Evolutionary conservation across 2,329 filamentous ascomycete species (phyloP).

Genomic region (Venturia nashicola): DNA sequence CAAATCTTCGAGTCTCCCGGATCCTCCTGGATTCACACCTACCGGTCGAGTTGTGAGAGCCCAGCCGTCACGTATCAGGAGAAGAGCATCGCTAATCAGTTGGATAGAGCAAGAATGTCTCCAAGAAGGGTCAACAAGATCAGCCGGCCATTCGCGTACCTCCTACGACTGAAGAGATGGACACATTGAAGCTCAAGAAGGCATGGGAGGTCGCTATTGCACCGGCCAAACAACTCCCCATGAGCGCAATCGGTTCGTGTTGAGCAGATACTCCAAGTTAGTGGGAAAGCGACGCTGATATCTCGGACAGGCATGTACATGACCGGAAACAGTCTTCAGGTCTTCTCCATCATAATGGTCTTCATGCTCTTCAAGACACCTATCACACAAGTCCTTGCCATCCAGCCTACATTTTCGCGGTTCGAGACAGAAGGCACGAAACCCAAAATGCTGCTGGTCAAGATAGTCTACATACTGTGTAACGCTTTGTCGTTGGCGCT

Average conservation of each 20-base stretch:
- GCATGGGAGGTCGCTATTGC: constrained; percentile 95
- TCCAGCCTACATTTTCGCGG: constrained; percentile 78
- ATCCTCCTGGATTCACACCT: constrained; percentile 74
- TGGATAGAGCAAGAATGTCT: background rate
- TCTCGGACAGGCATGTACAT: constrained; percentile 72
- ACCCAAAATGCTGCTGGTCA: constrained; percentile 64
- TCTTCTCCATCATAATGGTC: constrained; percentile 99
- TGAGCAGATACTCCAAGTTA: background rate
- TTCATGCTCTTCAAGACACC: constrained; percentile 98
- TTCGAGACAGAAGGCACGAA: constrained; percentile 77
- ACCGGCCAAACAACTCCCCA: constrained; percentile 85
- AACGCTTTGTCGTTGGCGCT: constrained; percentile 73
- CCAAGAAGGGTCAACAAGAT: constrained; percentile 20
- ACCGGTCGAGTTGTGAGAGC: constrained; percentile 10
- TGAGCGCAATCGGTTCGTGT: constrained; percentile 76
- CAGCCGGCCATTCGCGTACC: constrained; percentile 43
- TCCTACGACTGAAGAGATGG: constrained; percentile 73
- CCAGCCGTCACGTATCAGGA: background rate
- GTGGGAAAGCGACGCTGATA: background rate
- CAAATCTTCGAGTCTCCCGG: constrained; percentile 57
- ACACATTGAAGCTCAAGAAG: constrained; percentile 94
- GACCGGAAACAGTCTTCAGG: constrained; percentile 95
- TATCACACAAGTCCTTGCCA: constrained; percentile 68
- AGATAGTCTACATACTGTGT: constrained; percentile 76
- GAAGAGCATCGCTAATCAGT: background rate